Evolutionary conservation across 2,329 filamentous ascomycete species (phyloP), one percentile per base, ranked within the genome.

Genomic region (Thielaviopsis punctulata): DNA sequence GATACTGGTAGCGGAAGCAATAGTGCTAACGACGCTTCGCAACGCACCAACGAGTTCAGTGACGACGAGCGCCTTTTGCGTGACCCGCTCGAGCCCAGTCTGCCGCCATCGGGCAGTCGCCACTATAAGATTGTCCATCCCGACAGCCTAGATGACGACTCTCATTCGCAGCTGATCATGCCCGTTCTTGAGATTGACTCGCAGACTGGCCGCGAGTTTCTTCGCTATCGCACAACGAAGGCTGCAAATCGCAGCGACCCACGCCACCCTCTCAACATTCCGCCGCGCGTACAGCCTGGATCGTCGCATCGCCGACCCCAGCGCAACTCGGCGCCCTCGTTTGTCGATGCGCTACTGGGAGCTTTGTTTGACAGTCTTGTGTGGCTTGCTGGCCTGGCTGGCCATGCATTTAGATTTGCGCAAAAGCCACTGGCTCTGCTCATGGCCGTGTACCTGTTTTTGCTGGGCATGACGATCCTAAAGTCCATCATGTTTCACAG

Each of bases 381-480:
- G 19, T 84, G 80, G 71, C 54, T 68, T 2, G 56, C 76, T 2
- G 76, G 76, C 25, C 68, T 85, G 15, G 55, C 84, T 12, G 68
- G 68, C 4, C 71, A 80, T 51, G 75, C 79, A 2, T 69, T 86
- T 48, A 69, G 72, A 18, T 75, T 79, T 52, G 67, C 80, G 2
- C 82, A 84, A 62, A 79, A 76, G 45, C 73, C 84, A 0, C 66
- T 87, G 22, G 78, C 77, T 7, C 67, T 80, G 54, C 62, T 77
- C 1, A 63, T 87, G 12, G 73, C 81, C 12, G 61, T 79, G 45
- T 82, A 82, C 60, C 63, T 85, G 12, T 68, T 76, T 33, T 68
- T 79, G 24, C 78, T 79, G 48, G 68, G 73, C 19, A 62, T 77
- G 48, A 74, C 81, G 39, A 66, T 84, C 21, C 68, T 75, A 1